These are phyloP conservation scores for Cordyceps pruinosa DNA, from an alignment of 2,329 filamentous ascomycete genomes.

Conservation along the genomic window DNA sequence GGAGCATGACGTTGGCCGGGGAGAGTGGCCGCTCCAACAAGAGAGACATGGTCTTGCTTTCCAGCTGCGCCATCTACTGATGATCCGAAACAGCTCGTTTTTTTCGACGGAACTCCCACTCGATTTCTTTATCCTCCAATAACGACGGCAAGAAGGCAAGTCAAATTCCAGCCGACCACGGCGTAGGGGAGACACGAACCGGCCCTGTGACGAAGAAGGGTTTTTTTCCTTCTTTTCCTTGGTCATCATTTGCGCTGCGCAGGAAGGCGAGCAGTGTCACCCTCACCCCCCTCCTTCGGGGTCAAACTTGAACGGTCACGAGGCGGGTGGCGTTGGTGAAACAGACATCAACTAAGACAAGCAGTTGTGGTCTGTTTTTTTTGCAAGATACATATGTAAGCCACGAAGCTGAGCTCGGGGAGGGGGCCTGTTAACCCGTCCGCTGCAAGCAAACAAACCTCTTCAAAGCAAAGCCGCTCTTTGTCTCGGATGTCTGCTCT, in stretches of 20 bases:
- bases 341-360: slow-evolving; percentile 4
- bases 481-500: not conserved
- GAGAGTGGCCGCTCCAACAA: too few relatives aligned
- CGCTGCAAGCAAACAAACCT: not conserved
- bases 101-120: too few relatives aligned
- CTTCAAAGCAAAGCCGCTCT: not conserved
- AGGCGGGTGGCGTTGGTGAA: slow-evolving; percentile 6
- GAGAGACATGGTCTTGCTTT: too few relatives aligned
- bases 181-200: too few relatives aligned
- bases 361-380: not conserved
- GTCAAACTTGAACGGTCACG: not conserved
- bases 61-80: too few relatives aligned
- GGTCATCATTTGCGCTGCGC: not conserved
- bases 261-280: not conserved
- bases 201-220: not conserved
- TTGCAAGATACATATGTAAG: not conserved
- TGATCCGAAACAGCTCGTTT: too few relatives aligned
- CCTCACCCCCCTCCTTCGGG: too few relatives aligned
- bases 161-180: too few relatives aligned
- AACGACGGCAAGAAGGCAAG: too few relatives aligned
- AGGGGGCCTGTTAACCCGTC: not conserved
- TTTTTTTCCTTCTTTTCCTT: too few relatives aligned
- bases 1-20: too few relatives aligned
- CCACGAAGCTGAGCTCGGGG: not conserved
- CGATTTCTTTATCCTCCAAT: too few relatives aligned